These are phyloP conservation scores for Fusarium xylarioides DNA, from an alignment of 2,329 filamentous ascomycete genomes.

Conservation along the genomic window DNA sequence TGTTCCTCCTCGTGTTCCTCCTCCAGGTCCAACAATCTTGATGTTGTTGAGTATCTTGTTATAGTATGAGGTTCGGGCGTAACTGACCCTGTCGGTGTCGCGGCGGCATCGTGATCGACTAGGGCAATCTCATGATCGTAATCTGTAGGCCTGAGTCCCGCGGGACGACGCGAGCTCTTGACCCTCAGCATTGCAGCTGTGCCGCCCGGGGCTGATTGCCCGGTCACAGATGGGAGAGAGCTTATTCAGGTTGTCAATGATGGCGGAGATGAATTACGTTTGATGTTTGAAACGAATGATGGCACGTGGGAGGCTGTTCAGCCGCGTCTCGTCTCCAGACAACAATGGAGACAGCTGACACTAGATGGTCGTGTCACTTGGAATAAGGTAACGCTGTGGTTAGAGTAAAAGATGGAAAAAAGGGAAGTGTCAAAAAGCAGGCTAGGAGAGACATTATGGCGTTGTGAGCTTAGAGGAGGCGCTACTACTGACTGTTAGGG, in stretches of 20 bases:
- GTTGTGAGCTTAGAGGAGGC: slow-evolving; percentile 31
- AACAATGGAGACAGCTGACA: not conserved
- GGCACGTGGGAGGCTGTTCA: not conserved
- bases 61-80: slow-evolving; percentile 34
- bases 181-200: slow-evolving; percentile 46
- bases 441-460: slow-evolving; percentile 17
- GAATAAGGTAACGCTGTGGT: slow-evolving; percentile 9
- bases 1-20: slow-evolving; percentile 25
- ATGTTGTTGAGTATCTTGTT: slow-evolving; percentile 36
- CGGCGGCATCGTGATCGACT: slow-evolving; percentile 62
- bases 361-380: not conserved
- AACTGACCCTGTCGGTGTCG: slow-evolving; percentile 31
- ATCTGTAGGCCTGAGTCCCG: slow-evolving; percentile 65
- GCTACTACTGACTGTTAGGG: slow-evolving; percentile 31
- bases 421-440: slow-evolving; percentile 5
- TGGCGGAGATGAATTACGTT: slow-evolving; percentile 4
- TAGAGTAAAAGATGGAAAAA: not conserved
- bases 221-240: slow-evolving; percentile 11
- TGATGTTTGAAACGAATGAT: not conserved
- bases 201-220: slow-evolving; percentile 21
- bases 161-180: slow-evolving; percentile 64
- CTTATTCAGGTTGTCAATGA: not conserved
- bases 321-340: not conserved
- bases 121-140: slow-evolving; percentile 78
- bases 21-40: slow-evolving; percentile 35